Evolutionary conservation across 2,329 filamentous ascomycete genomes (phyloP).

Genomic region (Chaetomiaceae sp.): DNA sequence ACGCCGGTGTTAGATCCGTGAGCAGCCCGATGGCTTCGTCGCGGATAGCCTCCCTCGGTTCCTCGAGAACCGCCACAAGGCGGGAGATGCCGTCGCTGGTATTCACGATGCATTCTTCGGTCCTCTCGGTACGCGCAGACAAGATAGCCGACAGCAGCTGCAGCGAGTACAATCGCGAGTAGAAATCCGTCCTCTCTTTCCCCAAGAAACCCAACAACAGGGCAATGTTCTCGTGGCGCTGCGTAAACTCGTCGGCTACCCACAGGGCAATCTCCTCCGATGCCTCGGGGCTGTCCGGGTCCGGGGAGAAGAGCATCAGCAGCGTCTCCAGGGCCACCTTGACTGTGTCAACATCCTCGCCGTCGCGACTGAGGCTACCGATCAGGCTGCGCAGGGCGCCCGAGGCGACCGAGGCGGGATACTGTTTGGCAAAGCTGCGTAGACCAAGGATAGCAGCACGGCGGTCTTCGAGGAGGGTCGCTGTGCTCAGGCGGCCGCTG

Average conservation of each 20-base stretch:
- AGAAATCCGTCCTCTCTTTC: constrained; percentile 79
- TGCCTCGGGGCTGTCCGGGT: constrained; percentile 74
- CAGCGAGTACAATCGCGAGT: constrained; percentile 83
- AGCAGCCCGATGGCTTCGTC: constrained; percentile 85
- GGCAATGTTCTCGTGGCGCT: constrained; percentile 94
- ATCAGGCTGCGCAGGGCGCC: constrained; percentile 88
- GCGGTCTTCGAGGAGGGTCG: constrained; percentile 89
- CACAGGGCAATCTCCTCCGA: constrained; percentile 94
- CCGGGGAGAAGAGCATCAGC: constrained; percentile 80
- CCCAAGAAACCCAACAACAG: constrained; percentile 86
- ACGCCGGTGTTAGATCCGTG: constrained; percentile 81
- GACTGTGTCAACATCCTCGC: constrained; percentile 91
- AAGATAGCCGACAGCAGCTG: constrained; percentile 86
- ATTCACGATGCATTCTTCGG: constrained; percentile 89
- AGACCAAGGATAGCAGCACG: constrained; percentile 88
- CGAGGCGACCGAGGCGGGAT: constrained; percentile 91
- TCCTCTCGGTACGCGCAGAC: constrained; percentile 78
- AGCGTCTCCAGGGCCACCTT: constrained; percentile 94
- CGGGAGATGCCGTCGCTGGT: constrained; percentile 85
- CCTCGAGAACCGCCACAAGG: constrained; percentile 78
- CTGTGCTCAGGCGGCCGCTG: constrained; percentile 80
- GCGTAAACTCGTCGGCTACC: constrained; percentile 96
- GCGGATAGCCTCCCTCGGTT: constrained; percentile 78
- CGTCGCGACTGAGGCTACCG: constrained; percentile 76
- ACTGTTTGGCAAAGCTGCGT: constrained; percentile 93